These are phyloP conservation scores for Trichoderma oligosporum DNA, from an alignment of 2,329 filamentous ascomycete species.

Conservation along the genomic window DNA sequence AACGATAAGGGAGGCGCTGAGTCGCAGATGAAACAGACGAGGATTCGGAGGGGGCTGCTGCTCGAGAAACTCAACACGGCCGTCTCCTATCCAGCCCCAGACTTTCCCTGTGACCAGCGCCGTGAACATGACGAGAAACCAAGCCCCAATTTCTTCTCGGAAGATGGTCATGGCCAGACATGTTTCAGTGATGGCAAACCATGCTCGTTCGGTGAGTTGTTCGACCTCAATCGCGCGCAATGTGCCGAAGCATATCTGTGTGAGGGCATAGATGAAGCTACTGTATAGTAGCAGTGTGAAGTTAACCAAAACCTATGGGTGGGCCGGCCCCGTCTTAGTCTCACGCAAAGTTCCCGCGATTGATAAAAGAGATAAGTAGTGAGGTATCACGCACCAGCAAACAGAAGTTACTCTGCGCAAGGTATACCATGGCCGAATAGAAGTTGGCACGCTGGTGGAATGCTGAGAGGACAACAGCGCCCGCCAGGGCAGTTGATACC, in stretches of 20 bases:
- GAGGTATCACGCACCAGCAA: constrained; percentile 65
- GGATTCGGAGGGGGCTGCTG: constrained; percentile 92
- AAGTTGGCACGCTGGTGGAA: constrained; percentile 96
- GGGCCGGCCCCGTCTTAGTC: background rate
- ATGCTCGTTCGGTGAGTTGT: constrained; percentile 93
- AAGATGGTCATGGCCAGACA: constrained; percentile 98
- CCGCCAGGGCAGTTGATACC: constrained; percentile 80
- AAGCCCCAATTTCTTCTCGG: constrained; percentile 86
- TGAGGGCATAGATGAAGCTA: constrained; percentile 78
- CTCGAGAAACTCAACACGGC: constrained; percentile 87
- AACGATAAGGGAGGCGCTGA: constrained; percentile 73
- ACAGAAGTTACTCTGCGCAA: constrained; percentile 94
- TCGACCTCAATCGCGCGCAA: constrained; percentile 93
- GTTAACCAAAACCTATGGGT: constrained; percentile 76
- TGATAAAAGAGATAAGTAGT: background rate
- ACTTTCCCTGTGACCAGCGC: constrained; percentile 89
- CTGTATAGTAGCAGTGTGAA: constrained; percentile 78
- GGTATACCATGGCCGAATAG: constrained; percentile 95
- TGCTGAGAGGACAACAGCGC: constrained; percentile 78
- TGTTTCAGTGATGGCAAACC: constrained; percentile 97
- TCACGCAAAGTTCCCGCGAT: background rate
- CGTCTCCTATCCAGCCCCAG: constrained; percentile 98
- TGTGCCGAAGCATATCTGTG: constrained; percentile 84
- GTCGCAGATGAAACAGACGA: constrained; percentile 76
- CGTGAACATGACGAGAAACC: constrained; percentile 96